These are phyloP conservation scores for Nigrospora oryzae DNA, from an alignment of 2,329 filamentous ascomycete species.

Conservation along the genomic window DNA sequence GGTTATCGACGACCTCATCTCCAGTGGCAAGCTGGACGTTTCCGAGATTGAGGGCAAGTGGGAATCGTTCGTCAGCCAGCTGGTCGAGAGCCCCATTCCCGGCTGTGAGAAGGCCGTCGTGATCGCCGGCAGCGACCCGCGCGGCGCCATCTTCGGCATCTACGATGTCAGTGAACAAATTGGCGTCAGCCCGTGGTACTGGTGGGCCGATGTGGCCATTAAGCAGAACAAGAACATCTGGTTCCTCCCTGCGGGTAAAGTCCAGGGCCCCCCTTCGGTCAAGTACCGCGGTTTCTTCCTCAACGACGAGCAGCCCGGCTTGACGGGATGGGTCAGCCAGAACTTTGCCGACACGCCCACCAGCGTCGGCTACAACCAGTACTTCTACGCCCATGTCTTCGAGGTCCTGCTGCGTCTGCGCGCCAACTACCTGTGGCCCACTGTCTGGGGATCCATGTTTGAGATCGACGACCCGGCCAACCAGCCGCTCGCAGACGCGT, in stretches of 20 bases:
- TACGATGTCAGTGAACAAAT: constrained; percentile 69
- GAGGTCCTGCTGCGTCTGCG: constrained; percentile 61
- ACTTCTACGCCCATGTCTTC: constrained; percentile 62
- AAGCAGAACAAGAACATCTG: constrained; percentile 45
- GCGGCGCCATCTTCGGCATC: constrained; percentile 54
- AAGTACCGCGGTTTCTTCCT: constrained; percentile 64
- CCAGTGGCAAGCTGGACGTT: constrained; percentile 47
- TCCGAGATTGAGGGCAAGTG: constrained; percentile 51
- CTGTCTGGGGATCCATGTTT: constrained; percentile 64
- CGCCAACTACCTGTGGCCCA: constrained; percentile 71
- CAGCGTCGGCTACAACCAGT: constrained; percentile 42
- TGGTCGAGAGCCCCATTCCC: constrained; percentile 49
- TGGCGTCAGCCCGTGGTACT: constrained; percentile 64
- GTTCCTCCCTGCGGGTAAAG: constrained; percentile 41
- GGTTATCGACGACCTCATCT: constrained; percentile 50
- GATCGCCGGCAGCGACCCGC: constrained; percentile 56
- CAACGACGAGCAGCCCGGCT: constrained; percentile 60
- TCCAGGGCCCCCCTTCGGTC: constrained; percentile 51
- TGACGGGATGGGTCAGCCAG: constrained; percentile 55
- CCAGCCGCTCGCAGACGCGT: constrained; percentile 64
- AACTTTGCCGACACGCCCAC: constrained; percentile 34
- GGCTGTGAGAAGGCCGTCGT: constrained; percentile 52
- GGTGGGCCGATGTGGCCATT: constrained; percentile 54
- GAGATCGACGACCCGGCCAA: constrained; percentile 62
- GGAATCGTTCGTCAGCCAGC: constrained; percentile 57